Evolutionary conservation across 2,329 filamentous ascomycete genomes (phyloP).

Genomic region (Fusarium sarcochroum): DNA sequence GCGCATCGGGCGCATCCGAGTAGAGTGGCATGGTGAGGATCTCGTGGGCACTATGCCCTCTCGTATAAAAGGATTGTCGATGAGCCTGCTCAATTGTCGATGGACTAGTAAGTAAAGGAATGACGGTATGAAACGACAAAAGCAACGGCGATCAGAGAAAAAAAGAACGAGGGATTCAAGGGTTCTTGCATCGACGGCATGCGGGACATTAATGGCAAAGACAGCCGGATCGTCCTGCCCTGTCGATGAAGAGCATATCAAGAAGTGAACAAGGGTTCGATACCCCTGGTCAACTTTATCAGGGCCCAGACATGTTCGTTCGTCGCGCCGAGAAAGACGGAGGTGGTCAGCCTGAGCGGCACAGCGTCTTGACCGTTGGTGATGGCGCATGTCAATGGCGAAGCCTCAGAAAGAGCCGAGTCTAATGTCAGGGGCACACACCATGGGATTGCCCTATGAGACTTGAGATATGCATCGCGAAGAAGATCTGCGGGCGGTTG

Average conservation of each 20-base stretch:
- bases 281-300: slow-evolving; percentile 18
- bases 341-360: slow-evolving; percentile 30
- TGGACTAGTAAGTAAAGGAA: neutral
- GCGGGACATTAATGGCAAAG: slow-evolving; percentile 31
- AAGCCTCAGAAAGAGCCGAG: slow-evolving; percentile 1
- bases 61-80: slow-evolving; percentile 6
- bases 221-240: slow-evolving; percentile 9
- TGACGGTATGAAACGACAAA: neutral
- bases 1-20: slow-evolving; percentile 62
- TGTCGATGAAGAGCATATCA: slow-evolving; percentile 1
- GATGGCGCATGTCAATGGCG: slow-evolving; percentile 28
- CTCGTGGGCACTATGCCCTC: slow-evolving; percentile 32
- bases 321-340: slow-evolving; percentile 1
- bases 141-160: slow-evolving; percentile 9
- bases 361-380: slow-evolving; percentile 19
- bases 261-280: slow-evolving; percentile 12
- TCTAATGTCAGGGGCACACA: slow-evolving; percentile 19
- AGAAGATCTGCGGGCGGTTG: neutral
- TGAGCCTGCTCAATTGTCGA: neutral
- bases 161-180: slow-evolving; percentile 3
- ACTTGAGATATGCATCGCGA: neutral
- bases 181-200: slow-evolving; percentile 14
- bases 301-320: slow-evolving; percentile 23
- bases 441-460: slow-evolving; percentile 1
- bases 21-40: slow-evolving; percentile 66